Conservation (phyloP, 2,329 filamentous ascomycete genomes). For the Zalaria sp. region DNA sequence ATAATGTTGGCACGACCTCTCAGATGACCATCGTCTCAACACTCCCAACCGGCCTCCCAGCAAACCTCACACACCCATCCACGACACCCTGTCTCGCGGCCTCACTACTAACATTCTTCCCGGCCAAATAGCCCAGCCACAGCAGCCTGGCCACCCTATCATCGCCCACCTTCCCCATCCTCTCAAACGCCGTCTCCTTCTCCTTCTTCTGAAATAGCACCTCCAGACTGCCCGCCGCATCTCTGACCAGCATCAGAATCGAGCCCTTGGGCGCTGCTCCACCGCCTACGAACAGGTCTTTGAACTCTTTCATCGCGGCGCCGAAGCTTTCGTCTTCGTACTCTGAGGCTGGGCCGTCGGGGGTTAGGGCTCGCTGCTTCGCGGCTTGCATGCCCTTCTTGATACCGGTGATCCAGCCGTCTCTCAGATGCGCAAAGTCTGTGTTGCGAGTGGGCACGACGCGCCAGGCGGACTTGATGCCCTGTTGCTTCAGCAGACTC, state of each 20-base stretch:
- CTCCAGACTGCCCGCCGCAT: constrained; percentile 49
- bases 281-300: constrained; percentile 64
- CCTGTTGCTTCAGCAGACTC: constrained; percentile 48
- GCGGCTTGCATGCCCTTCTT: constrained; percentile 52
- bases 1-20: neutral
- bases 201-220: constrained; percentile 51
- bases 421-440: constrained; percentile 82
- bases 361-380: constrained; percentile 19
- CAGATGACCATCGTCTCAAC: constrained; percentile 59
- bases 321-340: constrained; percentile 67
- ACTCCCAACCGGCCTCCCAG: constrained; percentile 75
- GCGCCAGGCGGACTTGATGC: constrained; percentile 64
- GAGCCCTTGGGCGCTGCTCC: constrained; percentile 64
- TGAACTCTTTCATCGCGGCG: constrained; percentile 60
- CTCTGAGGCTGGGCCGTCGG: constrained; percentile 22
- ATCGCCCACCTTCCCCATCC: constrained; percentile 59
- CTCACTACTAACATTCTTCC: constrained; percentile 77
- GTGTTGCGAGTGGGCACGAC: constrained; percentile 88
- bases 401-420: constrained; percentile 80
- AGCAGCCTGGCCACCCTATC: constrained; percentile 67
- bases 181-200: constrained; percentile 25
- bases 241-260: constrained; percentile 60
- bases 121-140: constrained; percentile 83
- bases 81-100: constrained; percentile 67
- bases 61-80: constrained; percentile 75